A percentile compares a stretch with the other conserved stretches of the same genome.
Conservation (phyloP, 768 basidiomycete genomes). For the Grammothele lineata region DNA sequence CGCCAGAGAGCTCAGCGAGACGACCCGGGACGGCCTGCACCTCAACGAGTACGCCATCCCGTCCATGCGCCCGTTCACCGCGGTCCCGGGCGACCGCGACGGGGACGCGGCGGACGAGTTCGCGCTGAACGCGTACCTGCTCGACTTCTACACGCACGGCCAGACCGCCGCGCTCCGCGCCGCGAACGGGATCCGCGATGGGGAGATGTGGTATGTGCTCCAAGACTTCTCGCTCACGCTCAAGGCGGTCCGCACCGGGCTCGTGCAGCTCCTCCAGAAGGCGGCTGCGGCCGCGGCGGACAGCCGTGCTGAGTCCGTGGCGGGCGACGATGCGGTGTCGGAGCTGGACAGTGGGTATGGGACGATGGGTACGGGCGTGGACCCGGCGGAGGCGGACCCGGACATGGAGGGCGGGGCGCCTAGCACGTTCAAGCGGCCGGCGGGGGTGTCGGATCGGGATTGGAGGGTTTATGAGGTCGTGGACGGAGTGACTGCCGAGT, state of each 20-base stretch:
- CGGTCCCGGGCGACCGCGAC: slow-evolving; percentile 18
- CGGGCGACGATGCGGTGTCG: slow-evolving; percentile 14
- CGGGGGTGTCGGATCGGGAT: slow-evolving; percentile 40
- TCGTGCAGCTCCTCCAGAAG: slow-evolving; percentile 43
- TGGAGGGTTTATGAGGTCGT: slow-evolving; percentile 56
- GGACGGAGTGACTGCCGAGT: slow-evolving; percentile 39
- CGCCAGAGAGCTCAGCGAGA: slow-evolving; percentile 48
- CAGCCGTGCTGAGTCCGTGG: slow-evolving; percentile 12
- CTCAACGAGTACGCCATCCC: slow-evolving; percentile 61
- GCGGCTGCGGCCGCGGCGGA: slow-evolving; percentile 11
- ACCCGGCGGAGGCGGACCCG: slow-evolving; percentile 25
- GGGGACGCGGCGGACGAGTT: slow-evolving; percentile 13
- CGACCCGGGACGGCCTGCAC: slow-evolving; percentile 48
- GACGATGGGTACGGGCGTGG: slow-evolving; percentile 15
- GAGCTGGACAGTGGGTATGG: slow-evolving; percentile 33
- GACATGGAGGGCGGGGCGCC: slow-evolving; percentile 23
- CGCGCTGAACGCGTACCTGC: slow-evolving; percentile 58
- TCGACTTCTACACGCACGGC: slow-evolving; percentile 69
- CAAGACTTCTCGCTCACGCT: slow-evolving; percentile 55
- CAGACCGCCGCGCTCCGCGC: slow-evolving; percentile 42
- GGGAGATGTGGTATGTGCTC: slow-evolving; percentile 63
- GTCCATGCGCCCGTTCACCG: slow-evolving; percentile 37
- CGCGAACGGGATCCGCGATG: slow-evolving; percentile 56
- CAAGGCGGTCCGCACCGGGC: slow-evolving; percentile 41
- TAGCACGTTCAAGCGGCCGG: slow-evolving; percentile 28